Percentiles rank a stretch among this genome's conserved stretches.
Conservation (phyloP, 768 basidiomycete genomes). For the Trametes meyenii region DNA sequence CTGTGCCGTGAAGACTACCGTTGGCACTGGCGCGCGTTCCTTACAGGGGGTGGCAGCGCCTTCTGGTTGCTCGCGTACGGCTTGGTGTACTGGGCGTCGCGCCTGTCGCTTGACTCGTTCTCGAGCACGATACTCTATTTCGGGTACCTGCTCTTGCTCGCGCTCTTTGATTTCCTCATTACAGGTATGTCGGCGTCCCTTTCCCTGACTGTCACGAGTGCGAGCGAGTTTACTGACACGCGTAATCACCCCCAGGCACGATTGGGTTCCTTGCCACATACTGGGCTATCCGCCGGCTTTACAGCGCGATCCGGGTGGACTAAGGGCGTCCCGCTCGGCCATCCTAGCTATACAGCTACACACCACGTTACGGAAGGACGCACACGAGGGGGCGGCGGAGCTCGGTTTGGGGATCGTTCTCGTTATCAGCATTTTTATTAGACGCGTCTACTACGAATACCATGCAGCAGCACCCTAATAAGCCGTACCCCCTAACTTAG, state of each 20-base stretch:
- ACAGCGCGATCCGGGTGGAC: constrained; percentile 81
- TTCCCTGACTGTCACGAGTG: background rate
- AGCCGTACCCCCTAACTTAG: background rate
- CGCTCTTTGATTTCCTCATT: constrained; percentile 83
- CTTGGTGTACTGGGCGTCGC: constrained; percentile 83
- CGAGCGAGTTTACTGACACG: constrained; percentile 11
- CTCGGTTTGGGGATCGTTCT: background rate
- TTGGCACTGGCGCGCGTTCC: constrained; percentile 98
- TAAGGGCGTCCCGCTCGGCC: constrained; percentile 23
- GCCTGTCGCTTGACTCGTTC: constrained; percentile 82
- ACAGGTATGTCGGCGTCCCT: constrained; percentile 58
- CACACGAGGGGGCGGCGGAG: background rate
- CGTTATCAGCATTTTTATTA: constrained; percentile 1
- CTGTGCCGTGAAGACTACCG: constrained; percentile 95
- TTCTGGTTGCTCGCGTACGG: constrained; percentile 92
- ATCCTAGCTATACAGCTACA: too few species aligned
- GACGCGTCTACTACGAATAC: background rate
- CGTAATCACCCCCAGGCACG: constrained; percentile 52
- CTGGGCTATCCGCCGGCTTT: constrained; percentile 86
- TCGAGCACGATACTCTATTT: constrained; percentile 84
- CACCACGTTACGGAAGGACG: background rate
- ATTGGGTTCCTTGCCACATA: constrained; percentile 92
- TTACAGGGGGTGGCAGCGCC: constrained; percentile 89
- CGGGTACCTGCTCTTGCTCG: constrained; percentile 85
- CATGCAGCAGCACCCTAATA: too few species aligned